Percentiles rank a stretch among this genome's conserved stretches.
phyloP scores from a whole-genome alignment of 768 basidiomycete genomes.

The Zangia roseola region DNA sequence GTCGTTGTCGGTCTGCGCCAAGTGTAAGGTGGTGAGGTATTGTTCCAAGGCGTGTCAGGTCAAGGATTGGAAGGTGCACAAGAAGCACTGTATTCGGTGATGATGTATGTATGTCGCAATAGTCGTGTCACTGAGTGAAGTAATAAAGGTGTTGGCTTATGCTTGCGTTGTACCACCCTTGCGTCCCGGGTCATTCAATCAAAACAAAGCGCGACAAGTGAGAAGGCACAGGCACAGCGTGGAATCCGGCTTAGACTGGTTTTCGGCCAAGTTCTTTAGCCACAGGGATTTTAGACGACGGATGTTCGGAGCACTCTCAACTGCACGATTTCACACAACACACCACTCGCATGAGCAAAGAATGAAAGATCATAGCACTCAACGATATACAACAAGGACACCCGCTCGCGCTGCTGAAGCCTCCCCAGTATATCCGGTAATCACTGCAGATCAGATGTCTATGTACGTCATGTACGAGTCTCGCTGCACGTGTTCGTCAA shows the following conservation, averaged over 20 bases:
- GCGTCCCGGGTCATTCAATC: no score
- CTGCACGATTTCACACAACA: no score
- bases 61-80: slow-evolving; percentile 47
- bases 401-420: slow-evolving; percentile 1
- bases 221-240: no score
- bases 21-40: slow-evolving; percentile 41
- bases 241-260: no score
- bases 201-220: no score
- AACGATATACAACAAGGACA: slow-evolving; percentile 15
- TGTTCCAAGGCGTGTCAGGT: slow-evolving; percentile 47
- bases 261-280: no score
- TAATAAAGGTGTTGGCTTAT: no score
- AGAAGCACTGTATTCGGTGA: slow-evolving; percentile 29
- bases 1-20: slow-evolving; percentile 32
- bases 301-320: no score
- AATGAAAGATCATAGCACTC: slow-evolving; percentile 21
- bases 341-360: neutral
- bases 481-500: neutral
- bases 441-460: slow-evolving; percentile 17
- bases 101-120: no score
- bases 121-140: no score
- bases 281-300: no score
- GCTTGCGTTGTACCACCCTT: no score
- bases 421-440: slow-evolving; percentile 11
- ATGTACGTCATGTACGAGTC: slow-evolving; percentile 12